A percentile compares a stretch with the other conserved stretches of the same genome.
Evolutionary conservation across 495 filamentous ascomycete species (phyloP).

Genomic region (Aspergillus haitiensis): DNA sequence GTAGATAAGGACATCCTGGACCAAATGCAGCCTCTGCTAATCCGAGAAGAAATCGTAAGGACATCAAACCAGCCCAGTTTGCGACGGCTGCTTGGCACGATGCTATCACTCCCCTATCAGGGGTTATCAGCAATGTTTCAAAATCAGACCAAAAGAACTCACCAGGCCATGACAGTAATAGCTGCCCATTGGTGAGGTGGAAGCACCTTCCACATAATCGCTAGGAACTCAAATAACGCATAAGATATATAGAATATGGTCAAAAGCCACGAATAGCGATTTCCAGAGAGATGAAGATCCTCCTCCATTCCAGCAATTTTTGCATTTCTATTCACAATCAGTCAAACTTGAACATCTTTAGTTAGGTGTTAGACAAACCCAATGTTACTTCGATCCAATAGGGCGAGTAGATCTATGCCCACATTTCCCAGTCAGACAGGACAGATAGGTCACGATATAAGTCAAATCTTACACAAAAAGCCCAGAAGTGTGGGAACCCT

Average conservation of each 20-base stretch:
- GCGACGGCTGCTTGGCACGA: slow-evolving; percentile 60
- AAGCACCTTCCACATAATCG: slow-evolving; percentile 71
- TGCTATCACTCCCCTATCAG: slow-evolving; percentile 55
- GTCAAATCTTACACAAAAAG: slow-evolving; percentile 49
- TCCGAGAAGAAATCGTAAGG: slow-evolving; percentile 66
- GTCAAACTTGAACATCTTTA: neutral
- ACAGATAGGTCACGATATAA: neutral
- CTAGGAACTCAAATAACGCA: slow-evolving; percentile 66
- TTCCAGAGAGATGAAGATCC: slow-evolving; percentile 52
- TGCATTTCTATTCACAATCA: slow-evolving; percentile 54
- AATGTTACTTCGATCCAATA: slow-evolving; percentile 69
- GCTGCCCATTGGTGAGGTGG: slow-evolving; percentile 56
- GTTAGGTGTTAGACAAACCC: slow-evolving; percentile 38
- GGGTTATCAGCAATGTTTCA: neutral
- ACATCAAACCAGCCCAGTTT: slow-evolving; percentile 66
- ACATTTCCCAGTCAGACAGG: neutral
- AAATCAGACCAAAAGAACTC: slow-evolving; percentile 17
- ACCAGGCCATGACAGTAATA: slow-evolving; percentile 51
- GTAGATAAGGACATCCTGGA: slow-evolving; percentile 67
- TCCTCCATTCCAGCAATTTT: slow-evolving; percentile 59
- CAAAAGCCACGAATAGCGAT: slow-evolving; percentile 67
- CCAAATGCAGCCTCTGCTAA: slow-evolving; percentile 66
- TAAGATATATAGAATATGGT: slow-evolving; percentile 73
- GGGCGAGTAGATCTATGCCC: slow-evolving; percentile 58
- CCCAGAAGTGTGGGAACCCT: slow-evolving; percentile 53